Evolutionary conservation across 768 basidiomycete genomes (phyloP).

Genomic region (Tulasnella sp.): DNA sequence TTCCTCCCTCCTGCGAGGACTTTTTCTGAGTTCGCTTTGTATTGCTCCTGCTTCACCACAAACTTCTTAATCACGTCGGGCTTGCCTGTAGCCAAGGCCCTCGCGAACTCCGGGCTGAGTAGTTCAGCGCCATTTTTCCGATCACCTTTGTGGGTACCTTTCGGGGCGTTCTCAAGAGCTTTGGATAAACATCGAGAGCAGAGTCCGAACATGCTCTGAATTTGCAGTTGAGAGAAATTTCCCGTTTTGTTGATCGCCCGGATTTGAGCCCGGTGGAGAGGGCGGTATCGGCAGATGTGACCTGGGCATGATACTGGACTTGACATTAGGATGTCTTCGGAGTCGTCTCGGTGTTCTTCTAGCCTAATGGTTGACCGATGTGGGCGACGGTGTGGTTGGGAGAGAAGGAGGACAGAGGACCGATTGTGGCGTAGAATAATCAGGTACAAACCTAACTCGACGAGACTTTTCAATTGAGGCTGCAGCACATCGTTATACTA

Average conservation of each 20-base stretch:
- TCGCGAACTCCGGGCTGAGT: neutral
- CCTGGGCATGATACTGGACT: too few relatives aligned
- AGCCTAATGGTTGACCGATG: too few relatives aligned
- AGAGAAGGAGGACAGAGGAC: too few relatives aligned
- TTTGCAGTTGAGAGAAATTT: neutral
- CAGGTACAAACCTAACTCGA: too few relatives aligned
- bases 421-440: too few relatives aligned
- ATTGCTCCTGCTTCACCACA: neutral
- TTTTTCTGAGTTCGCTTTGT: too few relatives aligned
- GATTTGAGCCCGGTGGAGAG: neutral
- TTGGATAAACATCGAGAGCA: neutral
- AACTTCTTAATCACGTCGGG: neutral
- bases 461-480: too few relatives aligned
- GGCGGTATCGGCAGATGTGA: neutral
- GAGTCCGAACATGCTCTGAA: neutral
- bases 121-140: neutral
- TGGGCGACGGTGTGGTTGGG: too few relatives aligned
- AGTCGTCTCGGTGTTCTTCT: too few relatives aligned
- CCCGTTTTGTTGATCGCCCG: neutral
- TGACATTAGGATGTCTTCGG: too few relatives aligned
- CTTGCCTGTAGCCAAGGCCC: neutral
- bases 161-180: neutral
- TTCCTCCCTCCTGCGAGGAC: too few relatives aligned
- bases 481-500: too few relatives aligned
- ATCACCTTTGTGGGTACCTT: neutral